Conservation (phyloP, 1,139 yeast species). For the Lizanozyma gosingica region DNA sequence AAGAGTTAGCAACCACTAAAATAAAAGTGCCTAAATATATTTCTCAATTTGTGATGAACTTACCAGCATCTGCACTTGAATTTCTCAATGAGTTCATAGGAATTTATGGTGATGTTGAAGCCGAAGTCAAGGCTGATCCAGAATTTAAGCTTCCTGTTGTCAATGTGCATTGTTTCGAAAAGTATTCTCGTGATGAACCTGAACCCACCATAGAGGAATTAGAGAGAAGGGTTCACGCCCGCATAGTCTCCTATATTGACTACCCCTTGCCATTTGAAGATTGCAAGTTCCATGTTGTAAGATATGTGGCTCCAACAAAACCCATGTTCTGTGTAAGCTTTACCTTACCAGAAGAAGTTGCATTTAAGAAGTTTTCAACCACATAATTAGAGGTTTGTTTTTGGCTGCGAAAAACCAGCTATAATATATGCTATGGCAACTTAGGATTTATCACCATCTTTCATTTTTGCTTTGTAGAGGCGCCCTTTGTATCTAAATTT, state of each 20-base stretch:
- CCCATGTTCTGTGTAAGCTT: conserved; percentile 91
- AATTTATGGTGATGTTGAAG: conserved; percentile 38
- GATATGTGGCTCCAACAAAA: conserved; percentile 94
- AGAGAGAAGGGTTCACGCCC: conserved; percentile 50
- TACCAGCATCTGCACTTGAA: conserved; percentile 89
- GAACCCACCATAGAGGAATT: conserved; percentile 63
- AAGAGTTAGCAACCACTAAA: conserved; percentile 17
- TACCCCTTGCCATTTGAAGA: conserved; percentile 37
- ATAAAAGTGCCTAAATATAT: conserved; percentile 49
- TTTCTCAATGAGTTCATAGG: conserved; percentile 75
- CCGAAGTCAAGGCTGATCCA: conserved; percentile 23
- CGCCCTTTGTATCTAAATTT: too few relatives aligned
- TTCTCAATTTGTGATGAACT: conserved; percentile 84
- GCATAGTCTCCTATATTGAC: conserved; percentile 47
- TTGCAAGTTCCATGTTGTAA: conserved; percentile 67
- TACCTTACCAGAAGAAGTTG: conserved; percentile 68
- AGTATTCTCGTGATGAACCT: conserved; percentile 62
- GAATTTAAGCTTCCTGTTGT: conserved; percentile 62
- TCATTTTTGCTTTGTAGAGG: too few relatives aligned
- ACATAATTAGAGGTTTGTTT: too few relatives aligned
- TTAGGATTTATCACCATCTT: too few relatives aligned
- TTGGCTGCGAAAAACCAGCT: too few relatives aligned
- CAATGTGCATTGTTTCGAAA: conserved; percentile 91
- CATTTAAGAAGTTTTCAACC: conserved; percentile 42
- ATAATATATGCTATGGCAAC: too few relatives aligned